Percentiles rank a stretch among this genome's conserved stretches.
phyloP scores from a whole-genome alignment of 2,329 filamentous ascomycete genomes.

The Aureobasidium subglaciale region DNA sequence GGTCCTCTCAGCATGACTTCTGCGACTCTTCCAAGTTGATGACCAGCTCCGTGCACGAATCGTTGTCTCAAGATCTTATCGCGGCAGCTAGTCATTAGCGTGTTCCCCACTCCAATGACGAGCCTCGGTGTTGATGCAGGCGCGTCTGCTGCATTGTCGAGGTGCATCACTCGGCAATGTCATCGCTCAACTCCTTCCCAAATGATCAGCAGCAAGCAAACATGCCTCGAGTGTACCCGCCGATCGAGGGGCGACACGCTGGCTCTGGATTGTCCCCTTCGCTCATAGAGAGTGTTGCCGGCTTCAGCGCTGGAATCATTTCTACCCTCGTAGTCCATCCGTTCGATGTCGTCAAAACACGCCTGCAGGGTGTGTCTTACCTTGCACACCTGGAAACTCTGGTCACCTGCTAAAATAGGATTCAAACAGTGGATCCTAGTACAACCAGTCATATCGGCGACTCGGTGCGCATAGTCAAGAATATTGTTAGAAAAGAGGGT shows the following conservation, averaged over 20 bases:
- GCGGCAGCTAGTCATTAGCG: constrained; percentile 8
- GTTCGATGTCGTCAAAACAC: constrained; percentile 92
- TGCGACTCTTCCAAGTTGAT: too few relatives aligned
- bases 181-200: background rate
- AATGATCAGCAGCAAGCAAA: background rate
- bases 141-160: background rate
- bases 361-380: constrained; percentile 56
- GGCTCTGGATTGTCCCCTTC: constrained; percentile 62
- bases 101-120: constrained; percentile 4
- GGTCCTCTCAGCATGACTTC: too few relatives aligned
- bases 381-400: background rate
- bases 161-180: background rate
- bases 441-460: constrained; percentile 43
- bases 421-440: constrained; percentile 43
- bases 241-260: constrained; percentile 37
- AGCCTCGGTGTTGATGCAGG: constrained; percentile 1
- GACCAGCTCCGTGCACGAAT: background rate
- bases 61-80: constrained; percentile 2
- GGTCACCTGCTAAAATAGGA: constrained; percentile 1
- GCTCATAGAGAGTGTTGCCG: constrained; percentile 78
- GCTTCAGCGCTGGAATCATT: constrained; percentile 79
- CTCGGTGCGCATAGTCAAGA: constrained; percentile 46
- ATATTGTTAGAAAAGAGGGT: constrained; percentile 49
- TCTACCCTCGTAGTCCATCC: constrained; percentile 86
- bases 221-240: constrained; percentile 45